phyloP scores from a whole-genome alignment of 148 eudicot genomes.

The Rhododendron molle region DNA sequence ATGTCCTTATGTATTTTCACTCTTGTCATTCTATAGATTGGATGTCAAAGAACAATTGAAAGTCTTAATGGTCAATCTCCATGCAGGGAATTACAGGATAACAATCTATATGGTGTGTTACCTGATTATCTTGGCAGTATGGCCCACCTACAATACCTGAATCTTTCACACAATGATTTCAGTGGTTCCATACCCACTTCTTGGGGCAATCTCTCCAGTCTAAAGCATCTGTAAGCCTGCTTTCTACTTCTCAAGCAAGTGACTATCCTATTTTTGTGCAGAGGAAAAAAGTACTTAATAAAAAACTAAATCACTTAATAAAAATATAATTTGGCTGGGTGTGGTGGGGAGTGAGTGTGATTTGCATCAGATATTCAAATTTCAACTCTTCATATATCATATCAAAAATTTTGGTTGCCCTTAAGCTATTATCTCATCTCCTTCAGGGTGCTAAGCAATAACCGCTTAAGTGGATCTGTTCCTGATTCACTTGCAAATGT shows the following conservation, averaged over 20 bases:
- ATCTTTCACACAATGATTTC: constrained; percentile 68
- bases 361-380: neutral
- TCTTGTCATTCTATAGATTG: neutral
- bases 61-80: neutral
- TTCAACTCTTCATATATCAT: neutral
- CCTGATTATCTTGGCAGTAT: constrained; percentile 69
- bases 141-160: constrained; percentile 53
- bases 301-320: neutral
- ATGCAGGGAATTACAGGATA: constrained; percentile 77
- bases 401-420: neutral
- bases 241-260: constrained; percentile 4
- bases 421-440: constrained; percentile 2
- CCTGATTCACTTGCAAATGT: constrained; percentile 36
- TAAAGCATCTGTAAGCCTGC: constrained; percentile 68
- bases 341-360: neutral
- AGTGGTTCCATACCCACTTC: constrained; percentile 65
- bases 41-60: neutral
- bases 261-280: neutral
- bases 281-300: neutral
- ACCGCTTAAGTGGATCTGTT: constrained; percentile 32
- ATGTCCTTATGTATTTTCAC: neutral
- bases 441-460: constrained; percentile 32
- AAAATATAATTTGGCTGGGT: neutral
- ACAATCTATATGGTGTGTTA: constrained; percentile 65
- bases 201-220: constrained; percentile 72